These are phyloP conservation scores for Chaetomium globosum DNA, from an alignment of 2,329 filamentous ascomycete genomes.

Conservation along the genomic window DNA sequence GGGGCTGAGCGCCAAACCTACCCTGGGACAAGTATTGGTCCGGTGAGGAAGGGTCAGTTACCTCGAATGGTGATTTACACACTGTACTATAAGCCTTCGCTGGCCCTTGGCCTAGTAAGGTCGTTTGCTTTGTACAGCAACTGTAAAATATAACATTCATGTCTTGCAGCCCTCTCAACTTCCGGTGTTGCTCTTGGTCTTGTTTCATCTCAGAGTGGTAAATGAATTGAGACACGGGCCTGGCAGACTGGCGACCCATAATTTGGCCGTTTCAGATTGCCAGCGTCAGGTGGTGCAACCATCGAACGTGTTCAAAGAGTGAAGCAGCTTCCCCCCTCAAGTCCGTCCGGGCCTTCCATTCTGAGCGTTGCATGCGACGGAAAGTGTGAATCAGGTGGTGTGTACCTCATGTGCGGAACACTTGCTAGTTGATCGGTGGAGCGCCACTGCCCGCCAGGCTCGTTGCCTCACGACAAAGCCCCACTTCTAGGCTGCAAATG, in stretches of 20 bases:
- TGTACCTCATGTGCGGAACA: neutral
- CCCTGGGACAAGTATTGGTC: conserved; percentile 47
- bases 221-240: neutral
- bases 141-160: conserved; percentile 20
- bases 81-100: conserved; percentile 13
- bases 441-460: neutral
- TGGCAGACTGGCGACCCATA: conserved; percentile 1
- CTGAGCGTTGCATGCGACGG: neutral
- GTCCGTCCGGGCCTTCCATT: neutral
- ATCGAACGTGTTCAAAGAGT: neutral
- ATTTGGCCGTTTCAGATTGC: conserved; percentile 1
- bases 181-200: neutral
- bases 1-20: conserved; percentile 44
- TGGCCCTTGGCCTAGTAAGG: neutral
- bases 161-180: neutral
- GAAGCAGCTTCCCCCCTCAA: neutral
- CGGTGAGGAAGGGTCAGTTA: conserved; percentile 7
- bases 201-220: neutral
- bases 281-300: neutral
- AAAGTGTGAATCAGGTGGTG: neutral
- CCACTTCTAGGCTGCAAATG: conserved; percentile 21
- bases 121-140: conserved; percentile 10
- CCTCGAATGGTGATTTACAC: neutral
- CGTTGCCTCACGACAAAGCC: neutral
- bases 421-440: neutral